Evolutionary conservation across 306 rosid species (phyloP).

Genomic region (Bauhinia variegata): DNA sequence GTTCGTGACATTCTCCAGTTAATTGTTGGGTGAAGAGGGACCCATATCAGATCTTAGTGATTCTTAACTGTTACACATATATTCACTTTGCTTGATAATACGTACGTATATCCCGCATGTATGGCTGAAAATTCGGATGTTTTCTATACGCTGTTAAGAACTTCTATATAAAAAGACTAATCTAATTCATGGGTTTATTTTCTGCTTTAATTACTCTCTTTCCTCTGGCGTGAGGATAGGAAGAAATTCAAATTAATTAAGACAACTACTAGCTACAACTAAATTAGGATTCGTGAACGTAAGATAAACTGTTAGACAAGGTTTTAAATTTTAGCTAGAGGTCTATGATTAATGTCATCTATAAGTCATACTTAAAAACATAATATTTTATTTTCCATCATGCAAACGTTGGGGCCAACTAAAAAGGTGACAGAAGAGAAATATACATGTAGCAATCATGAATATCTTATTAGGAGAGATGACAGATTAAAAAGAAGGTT

Average conservation of each 20-base stretch:
- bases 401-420: background rate
- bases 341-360: background rate
- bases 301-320: too few relatives aligned
- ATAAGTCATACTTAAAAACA: slow-evolving; percentile 1
- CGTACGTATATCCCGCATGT: too few relatives aligned
- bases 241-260: too few relatives aligned
- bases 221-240: too few relatives aligned
- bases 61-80: background rate
- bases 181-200: background rate
- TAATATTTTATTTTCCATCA: background rate
- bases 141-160: too few relatives aligned
- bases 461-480: background rate
- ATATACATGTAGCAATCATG: too few relatives aligned
- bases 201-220: too few relatives aligned
- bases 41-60: slow-evolving; percentile 25
- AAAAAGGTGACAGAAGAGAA: background rate
- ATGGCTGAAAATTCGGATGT: background rate
- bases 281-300: too few relatives aligned
- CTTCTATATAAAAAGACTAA: too few relatives aligned
- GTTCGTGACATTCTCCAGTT: slow-evolving; percentile 11
- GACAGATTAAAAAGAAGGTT: background rate
- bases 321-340: background rate
- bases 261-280: too few relatives aligned
- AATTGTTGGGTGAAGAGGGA: slow-evolving; percentile 28
- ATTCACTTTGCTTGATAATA: background rate